These are phyloP conservation scores for Podaxis rugospora DNA, from an alignment of 768 basidiomycete species.

Conservation along the genomic window DNA sequence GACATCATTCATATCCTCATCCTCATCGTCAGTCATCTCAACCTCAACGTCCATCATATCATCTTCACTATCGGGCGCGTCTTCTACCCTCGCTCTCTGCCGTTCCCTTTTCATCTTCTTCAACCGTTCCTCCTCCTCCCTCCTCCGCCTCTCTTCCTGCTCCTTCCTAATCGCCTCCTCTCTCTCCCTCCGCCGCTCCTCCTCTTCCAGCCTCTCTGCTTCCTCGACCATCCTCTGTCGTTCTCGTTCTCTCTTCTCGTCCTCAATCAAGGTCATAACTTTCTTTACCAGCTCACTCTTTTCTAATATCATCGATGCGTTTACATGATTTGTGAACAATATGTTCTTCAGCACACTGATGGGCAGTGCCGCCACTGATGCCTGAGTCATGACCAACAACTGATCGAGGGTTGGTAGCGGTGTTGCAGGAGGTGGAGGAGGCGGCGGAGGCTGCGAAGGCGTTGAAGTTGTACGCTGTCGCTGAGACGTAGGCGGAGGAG, in stretches of 20 bases:
- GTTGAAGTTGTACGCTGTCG: conserved; percentile 11
- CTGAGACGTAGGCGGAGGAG: conserved; percentile 16
- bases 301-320: conserved; percentile 75
- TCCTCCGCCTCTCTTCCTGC: conserved; percentile 9
- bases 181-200: conserved; percentile 32
- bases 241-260: conserved; percentile 54
- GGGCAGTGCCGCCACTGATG: conserved; percentile 55
- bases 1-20: neutral
- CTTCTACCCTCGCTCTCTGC: conserved; percentile 16
- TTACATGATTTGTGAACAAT: conserved; percentile 78
- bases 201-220: conserved; percentile 36
- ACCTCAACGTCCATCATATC: conserved; percentile 15
- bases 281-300: conserved; percentile 80
- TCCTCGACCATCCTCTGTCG: conserved; percentile 42
- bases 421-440: conserved; percentile 24
- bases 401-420: conserved; percentile 63
- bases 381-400: conserved; percentile 57
- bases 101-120: conserved; percentile 18
- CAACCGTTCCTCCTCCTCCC: conserved; percentile 15
- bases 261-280: conserved; percentile 59
- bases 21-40: conserved; percentile 7
- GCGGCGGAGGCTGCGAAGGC: conserved; percentile 10
- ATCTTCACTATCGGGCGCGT: conserved; percentile 14
- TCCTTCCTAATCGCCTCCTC: conserved; percentile 33
- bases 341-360: conserved; percentile 75